Evolutionary conservation across 139 green algal genomes (phyloP).

Genomic region (Trebouxia sp.): DNA sequence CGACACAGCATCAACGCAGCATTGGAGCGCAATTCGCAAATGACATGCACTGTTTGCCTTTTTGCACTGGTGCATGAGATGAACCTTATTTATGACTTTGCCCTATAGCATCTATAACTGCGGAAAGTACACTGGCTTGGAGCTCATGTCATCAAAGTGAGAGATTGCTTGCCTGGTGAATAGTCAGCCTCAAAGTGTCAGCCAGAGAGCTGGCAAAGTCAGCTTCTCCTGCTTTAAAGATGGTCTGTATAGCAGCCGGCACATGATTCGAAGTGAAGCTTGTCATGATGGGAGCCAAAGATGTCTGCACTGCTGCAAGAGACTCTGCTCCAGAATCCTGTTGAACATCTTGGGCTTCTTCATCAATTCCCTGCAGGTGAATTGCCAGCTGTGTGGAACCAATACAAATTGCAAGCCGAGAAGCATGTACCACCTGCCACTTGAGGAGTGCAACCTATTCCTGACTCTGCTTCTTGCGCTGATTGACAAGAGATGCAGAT

Average conservation of each 20-base stretch:
- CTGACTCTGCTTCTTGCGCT: too few species aligned
- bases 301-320: not conserved
- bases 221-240: not conserved
- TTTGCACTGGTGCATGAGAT: not conserved
- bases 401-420: too few species aligned
- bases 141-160: too few species aligned
- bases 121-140: not conserved
- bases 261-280: not conserved
- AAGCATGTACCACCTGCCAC: too few species aligned
- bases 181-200: not conserved
- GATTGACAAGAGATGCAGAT: too few species aligned
- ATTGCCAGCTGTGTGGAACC: too few species aligned
- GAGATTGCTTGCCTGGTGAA: too few species aligned
- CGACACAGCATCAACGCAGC: not conserved
- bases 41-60: not conserved
- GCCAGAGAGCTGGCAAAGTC: not conserved
- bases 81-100: not conserved
- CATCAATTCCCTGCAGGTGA: too few species aligned
- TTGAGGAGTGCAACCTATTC: too few species aligned
- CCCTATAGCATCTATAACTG: not conserved
- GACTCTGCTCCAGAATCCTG: too few species aligned
- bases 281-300: not conserved
- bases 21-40: not conserved
- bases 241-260: not conserved
- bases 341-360: too few species aligned